phyloP scores from a whole-genome alignment of 2,329 filamentous ascomycete species.

The Blastomyces emzantsi region DNA sequence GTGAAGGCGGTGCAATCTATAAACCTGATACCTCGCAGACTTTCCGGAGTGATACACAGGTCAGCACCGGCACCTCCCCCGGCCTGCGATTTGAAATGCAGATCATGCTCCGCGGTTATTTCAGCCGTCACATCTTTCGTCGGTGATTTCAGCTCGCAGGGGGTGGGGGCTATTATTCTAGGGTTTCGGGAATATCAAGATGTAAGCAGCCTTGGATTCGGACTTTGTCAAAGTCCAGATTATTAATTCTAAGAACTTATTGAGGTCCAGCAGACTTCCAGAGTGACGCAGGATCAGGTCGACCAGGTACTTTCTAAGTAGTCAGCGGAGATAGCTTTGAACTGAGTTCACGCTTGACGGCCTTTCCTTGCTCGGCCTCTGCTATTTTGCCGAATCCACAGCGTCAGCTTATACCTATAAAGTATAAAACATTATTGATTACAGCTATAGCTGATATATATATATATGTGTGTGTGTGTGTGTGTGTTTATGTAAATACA shows the following conservation, averaged over 20 bases:
- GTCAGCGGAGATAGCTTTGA: background rate
- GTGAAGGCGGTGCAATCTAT: background rate
- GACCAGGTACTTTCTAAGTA: background rate
- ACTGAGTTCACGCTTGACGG: background rate
- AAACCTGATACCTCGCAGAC: background rate
- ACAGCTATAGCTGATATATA: background rate
- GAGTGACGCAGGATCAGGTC: background rate
- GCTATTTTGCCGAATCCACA: background rate
- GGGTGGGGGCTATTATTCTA: background rate
- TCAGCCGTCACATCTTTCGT: no score
- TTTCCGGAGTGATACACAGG: background rate
- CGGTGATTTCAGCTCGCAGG: background rate
- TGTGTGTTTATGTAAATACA: background rate
- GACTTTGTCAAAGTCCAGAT: no score
- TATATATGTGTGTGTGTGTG: no score
- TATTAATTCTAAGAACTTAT: background rate
- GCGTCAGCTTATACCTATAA: background rate
- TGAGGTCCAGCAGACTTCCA: background rate
- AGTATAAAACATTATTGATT: background rate
- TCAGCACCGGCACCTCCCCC: no score
- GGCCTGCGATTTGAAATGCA: no score
- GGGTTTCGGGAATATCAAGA: background rate
- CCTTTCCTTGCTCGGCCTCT: background rate
- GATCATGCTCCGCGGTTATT: no score
- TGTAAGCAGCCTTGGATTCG: no score